Evolutionary conservation across 2,329 filamentous ascomycete species (phyloP).

Genomic region (Penicillium fuscoglaucum): DNA sequence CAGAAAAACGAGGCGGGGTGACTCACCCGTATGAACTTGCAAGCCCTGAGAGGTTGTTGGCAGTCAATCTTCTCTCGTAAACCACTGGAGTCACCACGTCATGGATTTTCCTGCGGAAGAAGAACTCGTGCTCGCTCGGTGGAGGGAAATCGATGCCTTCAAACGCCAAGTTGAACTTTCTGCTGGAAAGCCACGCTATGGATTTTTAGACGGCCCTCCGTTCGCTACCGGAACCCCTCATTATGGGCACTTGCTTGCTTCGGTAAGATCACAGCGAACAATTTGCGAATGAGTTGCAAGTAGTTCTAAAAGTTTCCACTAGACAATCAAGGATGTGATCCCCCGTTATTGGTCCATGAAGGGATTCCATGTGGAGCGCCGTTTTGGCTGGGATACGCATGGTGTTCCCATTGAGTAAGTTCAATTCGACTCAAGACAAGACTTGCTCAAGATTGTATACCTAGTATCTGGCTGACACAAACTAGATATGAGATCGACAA

Average conservation of each 20-base stretch:
- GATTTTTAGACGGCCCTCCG: slow-evolving; percentile 88
- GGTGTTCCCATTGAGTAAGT: slow-evolving; percentile 77
- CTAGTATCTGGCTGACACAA: background rate
- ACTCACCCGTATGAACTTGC: slow-evolving; percentile 18
- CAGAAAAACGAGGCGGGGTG: slow-evolving; percentile 28
- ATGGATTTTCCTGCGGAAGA: slow-evolving; percentile 94
- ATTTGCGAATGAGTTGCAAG: background rate
- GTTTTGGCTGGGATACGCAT: slow-evolving; percentile 95
- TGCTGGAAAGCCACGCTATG: slow-evolving; percentile 77
- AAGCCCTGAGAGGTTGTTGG: slow-evolving; percentile 6
- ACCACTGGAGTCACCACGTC: slow-evolving; percentile 59
- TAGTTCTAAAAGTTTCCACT: background rate
- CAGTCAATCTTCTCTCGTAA: slow-evolving; percentile 28
- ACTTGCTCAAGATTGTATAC: background rate
- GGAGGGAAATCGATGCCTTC: slow-evolving; percentile 92
- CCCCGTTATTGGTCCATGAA: slow-evolving; percentile 98
- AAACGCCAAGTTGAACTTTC: slow-evolving; percentile 84
- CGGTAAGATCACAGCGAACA: slow-evolving; percentile 33
- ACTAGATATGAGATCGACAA: slow-evolving; percentile 85
- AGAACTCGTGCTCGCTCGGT: slow-evolving; percentile 77
- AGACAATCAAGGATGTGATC: slow-evolving; percentile 94
- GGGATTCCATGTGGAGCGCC: slow-evolving; percentile 84
- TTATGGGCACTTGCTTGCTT: slow-evolving; percentile 78
- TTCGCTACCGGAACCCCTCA: slow-evolving; percentile 72
- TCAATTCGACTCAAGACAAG: background rate